A percentile compares a stretch with the other conserved stretches of the same genome.
phyloP scores from a whole-genome alignment of 2,329 filamentous ascomycete species.

The Aureobasidium musti region DNA sequence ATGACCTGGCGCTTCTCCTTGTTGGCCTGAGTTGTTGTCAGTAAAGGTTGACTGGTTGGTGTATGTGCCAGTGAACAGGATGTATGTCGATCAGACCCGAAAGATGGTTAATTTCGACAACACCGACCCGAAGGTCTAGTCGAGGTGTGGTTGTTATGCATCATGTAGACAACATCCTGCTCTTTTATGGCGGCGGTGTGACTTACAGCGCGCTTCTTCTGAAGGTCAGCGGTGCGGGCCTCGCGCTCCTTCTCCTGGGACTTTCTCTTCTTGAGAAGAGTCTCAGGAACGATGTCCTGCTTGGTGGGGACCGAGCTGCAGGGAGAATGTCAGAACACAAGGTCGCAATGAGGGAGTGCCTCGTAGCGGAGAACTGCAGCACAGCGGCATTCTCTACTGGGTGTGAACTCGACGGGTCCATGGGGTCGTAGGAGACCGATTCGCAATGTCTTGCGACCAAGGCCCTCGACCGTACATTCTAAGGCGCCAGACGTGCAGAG shows the following conservation, averaged over 20 bases:
- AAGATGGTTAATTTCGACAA: conserved; percentile 99
- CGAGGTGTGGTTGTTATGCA: conserved; percentile 72
- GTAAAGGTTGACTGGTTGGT: conserved; percentile 31
- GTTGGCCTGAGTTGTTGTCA: conserved; percentile 68
- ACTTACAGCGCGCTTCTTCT: conserved; percentile 91
- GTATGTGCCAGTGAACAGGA: conserved; percentile 9
- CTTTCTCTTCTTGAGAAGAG: conserved; percentile 99
- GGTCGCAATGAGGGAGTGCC: conserved; percentile 67
- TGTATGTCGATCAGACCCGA: conserved; percentile 78
- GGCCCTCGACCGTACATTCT: conserved; percentile 64
- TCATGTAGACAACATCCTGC: conserved; percentile 69
- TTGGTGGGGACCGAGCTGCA: conserved; percentile 83
- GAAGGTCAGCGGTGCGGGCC: conserved; percentile 73
- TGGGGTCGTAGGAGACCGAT: conserved; percentile 37
- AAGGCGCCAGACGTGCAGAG: conserved; percentile 53
- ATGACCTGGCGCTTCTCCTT: conserved; percentile 98
- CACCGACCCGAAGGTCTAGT: conserved; percentile 94
- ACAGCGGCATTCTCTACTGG: conserved; percentile 90
- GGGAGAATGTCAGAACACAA: conserved; percentile 70
- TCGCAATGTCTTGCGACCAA: conserved; percentile 29
- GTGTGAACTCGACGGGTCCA: conserved; percentile 64
- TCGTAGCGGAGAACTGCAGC: conserved; percentile 93
- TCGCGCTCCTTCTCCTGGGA: conserved; percentile 98
- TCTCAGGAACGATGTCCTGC: conserved; percentile 98
- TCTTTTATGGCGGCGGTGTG: conserved; percentile 31